Evolutionary conservation across 2,329 filamentous ascomycete species (phyloP), one percentile per base, ranked within the genome.

Genomic region (Paraphaeosphaeria sporulosa): DNA sequence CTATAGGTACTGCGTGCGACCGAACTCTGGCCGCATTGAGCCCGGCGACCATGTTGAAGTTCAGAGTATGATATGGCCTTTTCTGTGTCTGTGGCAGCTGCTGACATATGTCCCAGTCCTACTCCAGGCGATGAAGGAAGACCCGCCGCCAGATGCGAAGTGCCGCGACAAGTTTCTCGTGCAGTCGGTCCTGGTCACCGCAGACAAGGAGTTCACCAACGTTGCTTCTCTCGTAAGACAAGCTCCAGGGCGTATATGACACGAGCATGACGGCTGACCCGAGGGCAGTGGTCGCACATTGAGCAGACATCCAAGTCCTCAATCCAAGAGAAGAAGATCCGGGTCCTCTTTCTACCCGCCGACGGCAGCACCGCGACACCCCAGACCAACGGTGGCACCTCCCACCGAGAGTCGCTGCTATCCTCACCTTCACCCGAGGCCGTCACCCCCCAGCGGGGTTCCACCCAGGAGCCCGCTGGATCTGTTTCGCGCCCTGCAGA

Each of bases 111-210:
- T 54, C 55, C 61, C 68, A 96, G 95, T 99, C 60, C 89, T 98
- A 40, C 88, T 99, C 44, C 95, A 99, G 82, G 93, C 94, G 25
- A 97, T 99, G 95, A 97, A 97, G 84, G 88, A 93, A 75, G 94
- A 98, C 73, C 94, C 94, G 58, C 87, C 94, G 21, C 79, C 84
- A 59, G 94, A 97, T 77, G 89, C 91, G 64, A 94, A 93, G 79
- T 99, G 95, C 83, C 90, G 92, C 79, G 94, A 98, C 86, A 98
- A 98, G 83, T 98, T 98, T 80, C 87, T 98, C 57, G 94, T 98
- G 38, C 94, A 98, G 81, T 96, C 94, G 27, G 92, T 96, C 51
- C 85, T 89, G 54, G 91, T 97, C 67, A 90, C 90, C 23, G 85
- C 89, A 64, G 92, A 96, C 74, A 92, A 93, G 81, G 93, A 97